phyloP scores from a whole-genome alignment of 495 filamentous ascomycete genomes.

The Penicillium goetzii region DNA sequence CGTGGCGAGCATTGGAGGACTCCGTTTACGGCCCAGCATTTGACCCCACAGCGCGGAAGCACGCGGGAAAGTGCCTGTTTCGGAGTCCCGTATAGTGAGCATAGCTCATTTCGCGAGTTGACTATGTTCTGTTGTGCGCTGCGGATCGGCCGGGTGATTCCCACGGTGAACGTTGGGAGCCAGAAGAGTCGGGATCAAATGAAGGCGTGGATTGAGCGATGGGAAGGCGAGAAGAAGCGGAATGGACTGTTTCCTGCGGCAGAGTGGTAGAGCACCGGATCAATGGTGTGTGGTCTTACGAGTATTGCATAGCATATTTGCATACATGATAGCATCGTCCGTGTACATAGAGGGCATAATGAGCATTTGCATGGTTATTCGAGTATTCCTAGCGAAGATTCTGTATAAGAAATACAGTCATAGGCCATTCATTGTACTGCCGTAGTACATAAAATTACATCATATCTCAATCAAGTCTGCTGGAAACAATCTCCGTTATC shows the following conservation, averaged over 20 bases:
- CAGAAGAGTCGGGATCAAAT: slow-evolving; percentile 73
- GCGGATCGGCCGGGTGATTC: slow-evolving; percentile 84
- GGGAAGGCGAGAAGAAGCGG: slow-evolving; percentile 82
- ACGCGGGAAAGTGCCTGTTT: slow-evolving; percentile 77
- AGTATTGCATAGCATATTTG: neutral
- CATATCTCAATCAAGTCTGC: too few relatives aligned
- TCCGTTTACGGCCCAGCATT: slow-evolving; percentile 62
- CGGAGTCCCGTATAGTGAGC: slow-evolving; percentile 93
- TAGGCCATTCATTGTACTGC: neutral
- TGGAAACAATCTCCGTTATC: neutral
- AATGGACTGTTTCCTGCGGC: slow-evolving; percentile 64
- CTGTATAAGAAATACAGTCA: neutral
- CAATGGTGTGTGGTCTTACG: neutral
- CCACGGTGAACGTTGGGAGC: slow-evolving; percentile 89
- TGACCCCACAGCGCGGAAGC: slow-evolving; percentile 79
- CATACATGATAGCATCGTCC: slow-evolving; percentile 2
- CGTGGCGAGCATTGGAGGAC: slow-evolving; percentile 74
- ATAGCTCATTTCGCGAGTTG: slow-evolving; percentile 90
- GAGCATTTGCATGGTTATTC: neutral
- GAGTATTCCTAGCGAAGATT: neutral
- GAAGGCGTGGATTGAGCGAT: slow-evolving; percentile 89
- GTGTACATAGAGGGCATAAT: neutral
- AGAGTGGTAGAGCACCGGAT: slow-evolving; percentile 29
- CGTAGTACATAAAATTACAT: neutral
- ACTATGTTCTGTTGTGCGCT: slow-evolving; percentile 90